phyloP scores from a whole-genome alignment of 2,329 filamentous ascomycete species.

The Colletotrichum caudatum region DNA sequence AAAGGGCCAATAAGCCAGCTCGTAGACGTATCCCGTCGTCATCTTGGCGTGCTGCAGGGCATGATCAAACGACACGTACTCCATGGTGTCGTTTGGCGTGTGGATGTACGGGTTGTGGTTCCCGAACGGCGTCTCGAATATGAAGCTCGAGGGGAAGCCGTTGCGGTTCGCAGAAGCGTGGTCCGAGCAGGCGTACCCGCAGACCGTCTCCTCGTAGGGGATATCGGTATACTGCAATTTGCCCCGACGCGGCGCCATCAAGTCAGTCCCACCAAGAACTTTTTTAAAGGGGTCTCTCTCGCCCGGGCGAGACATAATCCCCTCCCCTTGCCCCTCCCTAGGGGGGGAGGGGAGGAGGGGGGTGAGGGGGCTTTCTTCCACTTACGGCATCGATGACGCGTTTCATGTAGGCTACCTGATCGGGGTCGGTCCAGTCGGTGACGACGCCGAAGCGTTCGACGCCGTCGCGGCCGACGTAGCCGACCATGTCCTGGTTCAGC shows the following conservation, averaged over 20 bases:
- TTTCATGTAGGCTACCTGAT: constrained; percentile 53
- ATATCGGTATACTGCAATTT: constrained; percentile 50
- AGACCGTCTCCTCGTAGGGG: constrained; percentile 61
- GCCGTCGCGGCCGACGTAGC: constrained; percentile 51
- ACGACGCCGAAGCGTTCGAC: constrained; percentile 54
- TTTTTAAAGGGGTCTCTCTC: no score
- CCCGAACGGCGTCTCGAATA: constrained; percentile 71
- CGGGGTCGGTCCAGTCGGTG: constrained; percentile 54
- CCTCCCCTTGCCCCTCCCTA: no score
- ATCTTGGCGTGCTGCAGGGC: constrained; percentile 72
- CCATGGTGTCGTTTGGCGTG: constrained; percentile 77
- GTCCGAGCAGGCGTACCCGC: constrained; percentile 73
- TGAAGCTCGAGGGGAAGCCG: constrained; percentile 74
- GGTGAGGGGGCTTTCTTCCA: no score
- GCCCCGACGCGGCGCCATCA: not conserved
- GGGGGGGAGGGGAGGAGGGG: no score
- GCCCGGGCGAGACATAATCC: no score
- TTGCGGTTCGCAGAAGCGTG: constrained; percentile 75
- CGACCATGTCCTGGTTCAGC: constrained; percentile 60
- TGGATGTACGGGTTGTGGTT: constrained; percentile 78
- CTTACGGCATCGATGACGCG: constrained; percentile 49
- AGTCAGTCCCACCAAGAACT: no score
- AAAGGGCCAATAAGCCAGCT: constrained; percentile 50
- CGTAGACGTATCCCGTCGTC: constrained; percentile 61
- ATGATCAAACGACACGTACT: constrained; percentile 75